phyloP scores from a whole-genome alignment of 495 filamentous ascomycete species.

The Aspergillus steynii region DNA sequence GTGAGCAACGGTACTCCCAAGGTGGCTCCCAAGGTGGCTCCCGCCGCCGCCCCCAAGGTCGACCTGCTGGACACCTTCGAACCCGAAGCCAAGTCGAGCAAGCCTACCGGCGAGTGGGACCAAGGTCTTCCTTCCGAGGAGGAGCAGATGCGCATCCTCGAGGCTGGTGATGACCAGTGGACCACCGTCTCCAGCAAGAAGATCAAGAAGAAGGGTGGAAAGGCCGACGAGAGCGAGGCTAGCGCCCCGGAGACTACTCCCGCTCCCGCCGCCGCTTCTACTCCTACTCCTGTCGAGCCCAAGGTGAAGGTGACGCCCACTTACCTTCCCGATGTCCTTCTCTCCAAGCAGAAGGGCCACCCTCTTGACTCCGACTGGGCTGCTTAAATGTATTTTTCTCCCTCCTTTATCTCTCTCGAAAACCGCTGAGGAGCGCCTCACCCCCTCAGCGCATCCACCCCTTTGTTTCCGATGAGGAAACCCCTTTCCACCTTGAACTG shows the following conservation, averaged over 20 bases:
- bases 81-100: slow-evolving; percentile 36
- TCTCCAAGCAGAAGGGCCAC: slow-evolving; percentile 47
- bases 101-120: slow-evolving; percentile 45
- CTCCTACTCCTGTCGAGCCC: slow-evolving; percentile 37
- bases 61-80: slow-evolving; percentile 80
- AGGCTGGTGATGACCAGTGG: slow-evolving; percentile 64
- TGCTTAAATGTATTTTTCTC: slow-evolving; percentile 31
- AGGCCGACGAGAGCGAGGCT: slow-evolving; percentile 44
- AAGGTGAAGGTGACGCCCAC: slow-evolving; percentile 44
- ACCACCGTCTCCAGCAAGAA: slow-evolving; percentile 74
- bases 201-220: slow-evolving; percentile 52
- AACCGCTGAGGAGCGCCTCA: background rate
- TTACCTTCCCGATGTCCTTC: slow-evolving; percentile 45
- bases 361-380: slow-evolving; percentile 63
- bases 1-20: slow-evolving; percentile 28
- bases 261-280: slow-evolving; percentile 25
- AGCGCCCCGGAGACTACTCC: slow-evolving; percentile 41
- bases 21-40: slow-evolving; percentile 21
- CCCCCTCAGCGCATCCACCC: background rate
- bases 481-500: slow-evolving; percentile 23
- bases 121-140: slow-evolving; percentile 74
- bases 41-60: slow-evolving; percentile 34
- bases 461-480: background rate
- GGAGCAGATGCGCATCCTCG: slow-evolving; percentile 75
- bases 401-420: background rate